phyloP scores from a whole-genome alignment of 371 early-diverging fungal species.

The Saksenaea oblongispora region DNA sequence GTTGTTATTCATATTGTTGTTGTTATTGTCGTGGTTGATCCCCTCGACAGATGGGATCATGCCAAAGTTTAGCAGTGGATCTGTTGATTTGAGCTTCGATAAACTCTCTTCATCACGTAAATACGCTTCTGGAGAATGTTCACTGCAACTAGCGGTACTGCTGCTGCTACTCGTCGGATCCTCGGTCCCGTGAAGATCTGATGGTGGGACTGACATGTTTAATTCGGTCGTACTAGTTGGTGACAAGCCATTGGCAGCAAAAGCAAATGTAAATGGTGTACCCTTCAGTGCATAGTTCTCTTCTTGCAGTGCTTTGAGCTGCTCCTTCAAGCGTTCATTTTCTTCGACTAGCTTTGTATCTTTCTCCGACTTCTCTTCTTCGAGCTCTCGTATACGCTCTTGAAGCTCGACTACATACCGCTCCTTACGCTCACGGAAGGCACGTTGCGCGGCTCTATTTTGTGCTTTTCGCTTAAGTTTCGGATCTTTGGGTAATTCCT shows the following conservation, averaged over 20 bases:
- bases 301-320: constrained; percentile 32
- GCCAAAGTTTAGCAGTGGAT: not conserved
- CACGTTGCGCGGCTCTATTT: constrained; percentile 72
- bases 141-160: not conserved
- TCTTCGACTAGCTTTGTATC: constrained; percentile 28
- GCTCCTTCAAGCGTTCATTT: constrained; percentile 32
- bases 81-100: not conserved
- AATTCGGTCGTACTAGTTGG: not conserved
- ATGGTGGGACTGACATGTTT: not conserved
- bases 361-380: constrained; percentile 33
- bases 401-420: constrained; percentile 63
- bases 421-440: constrained; percentile 72
- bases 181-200: not conserved
- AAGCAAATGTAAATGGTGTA: constrained; percentile 41
- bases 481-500: constrained; percentile 15
- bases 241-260: not conserved
- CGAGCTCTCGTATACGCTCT: constrained; percentile 62
- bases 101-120: not conserved
- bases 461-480: constrained; percentile 60
- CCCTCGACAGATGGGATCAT: not conserved
- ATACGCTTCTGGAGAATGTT: not conserved
- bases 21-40: too few relatives aligned
- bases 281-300: constrained; percentile 48
- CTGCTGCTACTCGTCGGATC: not conserved
- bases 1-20: not conserved